Conservation (phyloP, 73 alveolate species). For the Paramecium tetraurelia region DNA sequence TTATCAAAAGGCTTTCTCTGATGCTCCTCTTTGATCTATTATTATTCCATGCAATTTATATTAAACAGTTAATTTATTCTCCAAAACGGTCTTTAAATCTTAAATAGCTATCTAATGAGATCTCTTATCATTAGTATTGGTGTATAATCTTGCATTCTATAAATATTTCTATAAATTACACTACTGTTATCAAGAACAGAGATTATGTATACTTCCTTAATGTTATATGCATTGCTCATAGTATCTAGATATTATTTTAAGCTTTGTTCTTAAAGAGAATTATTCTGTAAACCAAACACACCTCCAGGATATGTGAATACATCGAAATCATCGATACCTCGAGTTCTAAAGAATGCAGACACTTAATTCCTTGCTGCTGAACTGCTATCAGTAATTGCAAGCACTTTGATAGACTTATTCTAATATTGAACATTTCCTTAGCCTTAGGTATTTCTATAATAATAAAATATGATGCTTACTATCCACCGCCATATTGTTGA, state of each 20-base stretch:
- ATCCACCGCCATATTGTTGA: not conserved
- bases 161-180: not conserved
- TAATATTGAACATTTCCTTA: not conserved
- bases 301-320: conserved; percentile 30
- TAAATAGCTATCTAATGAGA: conserved; percentile 11
- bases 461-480: not conserved
- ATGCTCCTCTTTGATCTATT: conserved; percentile 41
- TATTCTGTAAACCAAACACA: not conserved
- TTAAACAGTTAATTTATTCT: not conserved
- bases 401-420: not conserved
- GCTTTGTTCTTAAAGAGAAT: not conserved
- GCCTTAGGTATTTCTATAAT: not conserved
- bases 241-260: conserved; percentile 7
- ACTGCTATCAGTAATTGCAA: conserved; percentile 11
- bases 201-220: conserved; percentile 12
- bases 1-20: conserved; percentile 40
- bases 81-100: not conserved
- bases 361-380: conserved; percentile 14
- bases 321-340: conserved; percentile 47
- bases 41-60: not conserved
- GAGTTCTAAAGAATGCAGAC: conserved; percentile 5
- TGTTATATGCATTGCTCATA: not conserved
- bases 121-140: conserved; percentile 20
- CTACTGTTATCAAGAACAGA: conserved; percentile 18
- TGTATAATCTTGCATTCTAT: conserved; percentile 27